Conservation (phyloP, 495 filamentous ascomycete species). For the Aspergillus hancockii region DNA sequence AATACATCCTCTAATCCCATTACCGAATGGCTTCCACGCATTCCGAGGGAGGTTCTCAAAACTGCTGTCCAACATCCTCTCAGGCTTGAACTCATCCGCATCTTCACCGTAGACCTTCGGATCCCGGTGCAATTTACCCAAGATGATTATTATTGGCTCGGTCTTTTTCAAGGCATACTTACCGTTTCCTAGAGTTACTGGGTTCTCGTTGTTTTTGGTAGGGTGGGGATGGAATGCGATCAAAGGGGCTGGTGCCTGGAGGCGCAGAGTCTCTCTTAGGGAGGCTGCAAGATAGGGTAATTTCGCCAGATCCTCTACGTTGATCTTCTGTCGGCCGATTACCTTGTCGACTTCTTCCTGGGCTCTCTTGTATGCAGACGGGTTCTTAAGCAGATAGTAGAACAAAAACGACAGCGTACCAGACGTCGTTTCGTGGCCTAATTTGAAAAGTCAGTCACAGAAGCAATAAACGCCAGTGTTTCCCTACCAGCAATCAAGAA, state of each 20-base stretch:
- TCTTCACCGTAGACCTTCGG: constrained; percentile 64
- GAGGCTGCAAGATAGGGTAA: constrained; percentile 65
- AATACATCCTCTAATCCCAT: constrained; percentile 66
- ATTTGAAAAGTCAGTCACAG: constrained; percentile 16
- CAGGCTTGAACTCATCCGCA: constrained; percentile 62
- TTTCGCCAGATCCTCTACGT: constrained; percentile 65
- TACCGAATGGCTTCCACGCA: constrained; percentile 64
- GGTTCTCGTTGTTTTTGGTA: constrained; percentile 52
- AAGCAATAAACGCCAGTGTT: neutral
- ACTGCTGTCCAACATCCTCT: constrained; percentile 64
- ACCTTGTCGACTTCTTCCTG: constrained; percentile 69
- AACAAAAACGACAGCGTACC: constrained; percentile 57
- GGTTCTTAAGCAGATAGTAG: constrained; percentile 63
- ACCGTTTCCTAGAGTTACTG: constrained; percentile 52
- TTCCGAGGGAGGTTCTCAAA: constrained; percentile 59
- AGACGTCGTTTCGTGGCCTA: constrained; percentile 74
- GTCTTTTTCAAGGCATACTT: constrained; percentile 62
- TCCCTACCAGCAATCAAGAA: constrained; percentile 60
- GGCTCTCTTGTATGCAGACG: constrained; percentile 56
- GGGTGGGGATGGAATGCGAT: constrained; percentile 44
- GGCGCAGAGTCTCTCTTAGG: constrained; percentile 70
- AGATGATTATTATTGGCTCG: constrained; percentile 55
- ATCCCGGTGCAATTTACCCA: constrained; percentile 65
- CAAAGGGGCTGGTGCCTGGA: constrained; percentile 59
- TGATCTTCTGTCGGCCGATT: constrained; percentile 63